These are phyloP conservation scores for Colletotrichum magnum DNA, from an alignment of 2,329 filamentous ascomycete genomes.

Conservation along the genomic window DNA sequence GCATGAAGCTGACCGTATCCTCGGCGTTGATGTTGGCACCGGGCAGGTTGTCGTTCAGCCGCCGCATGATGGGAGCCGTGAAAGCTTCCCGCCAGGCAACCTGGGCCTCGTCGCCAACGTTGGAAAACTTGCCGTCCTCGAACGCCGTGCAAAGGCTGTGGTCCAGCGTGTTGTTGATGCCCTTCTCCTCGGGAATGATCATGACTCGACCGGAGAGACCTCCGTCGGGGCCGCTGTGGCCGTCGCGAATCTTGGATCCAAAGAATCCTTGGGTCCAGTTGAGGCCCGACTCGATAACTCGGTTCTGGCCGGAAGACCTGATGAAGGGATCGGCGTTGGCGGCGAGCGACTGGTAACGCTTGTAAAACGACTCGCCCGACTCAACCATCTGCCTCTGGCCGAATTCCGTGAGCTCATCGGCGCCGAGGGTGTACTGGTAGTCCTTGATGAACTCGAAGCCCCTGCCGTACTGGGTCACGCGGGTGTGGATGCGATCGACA, in stretches of 20 bases:
- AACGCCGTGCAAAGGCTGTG: conserved; percentile 81
- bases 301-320: conserved; percentile 76
- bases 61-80: conserved; percentile 74
- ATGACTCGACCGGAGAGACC: conserved; percentile 70
- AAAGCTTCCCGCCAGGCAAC: conserved; percentile 74
- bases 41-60: conserved; percentile 78
- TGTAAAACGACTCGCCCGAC: conserved; percentile 82
- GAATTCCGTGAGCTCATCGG: conserved; percentile 77
- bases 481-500: conserved; percentile 75
- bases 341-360: conserved; percentile 77
- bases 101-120: conserved; percentile 66
- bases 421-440: conserved; percentile 80
- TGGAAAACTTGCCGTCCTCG: conserved; percentile 68
- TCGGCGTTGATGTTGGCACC: conserved; percentile 74
- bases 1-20: conserved; percentile 84
- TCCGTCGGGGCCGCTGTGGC: conserved; percentile 49
- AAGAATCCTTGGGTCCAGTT: conserved; percentile 85
- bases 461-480: conserved; percentile 69
- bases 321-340: conserved; percentile 75
- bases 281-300: conserved; percentile 81
- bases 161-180: conserved; percentile 85
- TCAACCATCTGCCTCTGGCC: conserved; percentile 79
- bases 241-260: conserved; percentile 55
- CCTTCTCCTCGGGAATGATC: conserved; percentile 76
- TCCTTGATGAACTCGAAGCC: conserved; percentile 79